Evolutionary conservation across 179 eudicot species (phyloP), one percentile per base, ranked within the genome.

Genomic region (Monotropa hypopitys): DNA sequence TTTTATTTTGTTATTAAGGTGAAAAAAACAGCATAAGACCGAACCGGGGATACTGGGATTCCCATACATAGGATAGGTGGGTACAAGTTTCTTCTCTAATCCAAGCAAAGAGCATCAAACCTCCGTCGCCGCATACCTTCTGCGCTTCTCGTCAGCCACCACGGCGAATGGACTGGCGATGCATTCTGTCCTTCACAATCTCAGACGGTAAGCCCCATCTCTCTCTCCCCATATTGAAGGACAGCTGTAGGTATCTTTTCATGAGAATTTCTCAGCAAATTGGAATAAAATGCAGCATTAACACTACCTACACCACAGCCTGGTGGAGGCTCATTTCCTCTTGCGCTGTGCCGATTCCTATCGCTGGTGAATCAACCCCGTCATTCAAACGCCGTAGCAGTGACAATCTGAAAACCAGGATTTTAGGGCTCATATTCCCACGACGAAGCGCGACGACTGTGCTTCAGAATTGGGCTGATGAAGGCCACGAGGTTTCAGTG

Each of bases 401-500:
- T 67, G 59, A 33, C 9, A 69, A 77, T 38, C 68, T 66, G 73
- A 6, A 76, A 56, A 13, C 50, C 59, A 67, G 53, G 57, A 30
- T 82, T 38, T 50, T 68, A 20, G 68, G 73, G 49, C 85, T 83
- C 23, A 61, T 77, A 8, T 33, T 21, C 53, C 80, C 78, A 20
- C 62, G 80, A 26, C 51, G 80, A 76, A 83, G 83, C 67, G 83
- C 80, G 16, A 61, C 57, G 33, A 30, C 56, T 38, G 78, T 80
- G 73, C 76, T 83, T 59, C 78, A 83, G 59, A 70, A 80, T 69
- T 80, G 83, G 85, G 81, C 77, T 66, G 72, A 75, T 4, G 79
- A 74, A 18, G 85, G 83, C 78, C 78, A 65, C n/a, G 59, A 53
- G 30, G 83, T 80, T 38, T 80, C 81, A 0, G 7, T 70, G 42